Percentiles rank a stretch among this genome's conserved stretches.
Evolutionary conservation across 306 rosid species (phyloP).

Genomic region (Hippophae gyantsensis): DNA sequence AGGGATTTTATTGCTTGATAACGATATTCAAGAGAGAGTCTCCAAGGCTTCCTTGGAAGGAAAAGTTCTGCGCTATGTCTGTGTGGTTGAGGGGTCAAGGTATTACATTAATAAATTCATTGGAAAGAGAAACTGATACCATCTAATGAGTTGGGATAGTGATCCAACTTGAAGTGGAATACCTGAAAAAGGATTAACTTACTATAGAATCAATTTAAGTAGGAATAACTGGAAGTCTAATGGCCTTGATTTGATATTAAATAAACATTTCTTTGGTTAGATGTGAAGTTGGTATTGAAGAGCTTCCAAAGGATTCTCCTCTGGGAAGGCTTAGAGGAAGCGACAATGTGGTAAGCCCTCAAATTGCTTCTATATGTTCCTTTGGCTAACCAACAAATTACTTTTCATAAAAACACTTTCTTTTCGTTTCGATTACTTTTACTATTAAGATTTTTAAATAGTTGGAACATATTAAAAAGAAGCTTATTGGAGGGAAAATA

Average conservation of each 20-base stretch:
- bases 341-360: conserved; percentile 71
- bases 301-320: conserved; percentile 65
- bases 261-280: conserved; percentile 17
- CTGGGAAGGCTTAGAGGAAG: conserved; percentile 93
- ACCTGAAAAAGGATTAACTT: too few relatives aligned
- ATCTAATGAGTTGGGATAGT: too few relatives aligned
- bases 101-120: conserved; percentile 19
- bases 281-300: conserved; percentile 89
- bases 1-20: conserved; percentile 55
- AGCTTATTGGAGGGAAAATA: too few relatives aligned
- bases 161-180: too few relatives aligned
- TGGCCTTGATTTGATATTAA: background rate
- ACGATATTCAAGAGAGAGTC: conserved; percentile 69
- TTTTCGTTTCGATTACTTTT: too few relatives aligned
- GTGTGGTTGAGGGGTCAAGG: conserved; percentile 65
- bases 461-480: too few relatives aligned
- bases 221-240: background rate
- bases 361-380: conserved; percentile 3
- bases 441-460: too few relatives aligned
- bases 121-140: background rate
- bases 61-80: conserved; percentile 80
- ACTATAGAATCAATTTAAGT: too few relatives aligned
- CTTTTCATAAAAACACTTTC: background rate
- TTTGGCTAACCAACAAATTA: background rate
- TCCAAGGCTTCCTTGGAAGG: conserved; percentile 63